phyloP scores from a whole-genome alignment of 495 filamentous ascomycete genomes.

The Neurospora discreta region DNA sequence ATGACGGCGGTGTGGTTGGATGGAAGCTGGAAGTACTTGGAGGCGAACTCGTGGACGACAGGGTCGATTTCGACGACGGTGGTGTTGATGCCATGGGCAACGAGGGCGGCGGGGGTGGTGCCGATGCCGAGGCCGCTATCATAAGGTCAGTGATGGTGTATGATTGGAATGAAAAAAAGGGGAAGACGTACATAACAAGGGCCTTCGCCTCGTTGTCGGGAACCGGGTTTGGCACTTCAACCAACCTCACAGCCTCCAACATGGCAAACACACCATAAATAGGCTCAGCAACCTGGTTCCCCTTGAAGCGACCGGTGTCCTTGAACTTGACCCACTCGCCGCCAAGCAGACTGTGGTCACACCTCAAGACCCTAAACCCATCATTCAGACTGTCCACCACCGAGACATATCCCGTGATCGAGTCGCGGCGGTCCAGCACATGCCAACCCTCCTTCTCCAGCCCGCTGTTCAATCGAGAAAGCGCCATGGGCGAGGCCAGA shows the following conservation, averaged over 20 bases:
- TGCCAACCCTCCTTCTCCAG: slow-evolving; percentile 45
- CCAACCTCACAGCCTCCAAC: slow-evolving; percentile 79
- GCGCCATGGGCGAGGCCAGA: slow-evolving; percentile 40
- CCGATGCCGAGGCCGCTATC: slow-evolving; percentile 91
- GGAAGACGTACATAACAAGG: slow-evolving; percentile 59
- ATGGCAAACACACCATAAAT: slow-evolving; percentile 90
- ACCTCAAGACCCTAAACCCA: slow-evolving; percentile 74
- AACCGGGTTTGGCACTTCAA: slow-evolving; percentile 44
- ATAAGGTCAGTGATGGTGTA: too few species aligned
- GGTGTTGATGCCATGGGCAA: slow-evolving; percentile 79
- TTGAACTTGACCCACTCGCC: slow-evolving; percentile 73
- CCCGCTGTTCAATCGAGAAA: slow-evolving; percentile 49
- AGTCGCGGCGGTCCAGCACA: slow-evolving; percentile 70
- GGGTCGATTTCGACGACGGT: slow-evolving; percentile 94
- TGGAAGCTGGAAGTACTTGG: slow-evolving; percentile 71
- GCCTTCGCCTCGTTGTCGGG: slow-evolving; percentile 61
- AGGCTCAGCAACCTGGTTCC: slow-evolving; percentile 57
- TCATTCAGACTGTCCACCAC: slow-evolving; percentile 63
- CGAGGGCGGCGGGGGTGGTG: slow-evolving; percentile 75
- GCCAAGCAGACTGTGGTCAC: slow-evolving; percentile 86
- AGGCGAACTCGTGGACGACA: slow-evolving; percentile 69
- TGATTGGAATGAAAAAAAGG: not conserved
- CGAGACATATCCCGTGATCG: slow-evolving; percentile 82
- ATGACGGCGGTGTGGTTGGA: slow-evolving; percentile 69
- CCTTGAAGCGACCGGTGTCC: slow-evolving; percentile 18